Conservation (phyloP, 495 filamentous ascomycete species). For the Hypoxylon fuscum region DNA sequence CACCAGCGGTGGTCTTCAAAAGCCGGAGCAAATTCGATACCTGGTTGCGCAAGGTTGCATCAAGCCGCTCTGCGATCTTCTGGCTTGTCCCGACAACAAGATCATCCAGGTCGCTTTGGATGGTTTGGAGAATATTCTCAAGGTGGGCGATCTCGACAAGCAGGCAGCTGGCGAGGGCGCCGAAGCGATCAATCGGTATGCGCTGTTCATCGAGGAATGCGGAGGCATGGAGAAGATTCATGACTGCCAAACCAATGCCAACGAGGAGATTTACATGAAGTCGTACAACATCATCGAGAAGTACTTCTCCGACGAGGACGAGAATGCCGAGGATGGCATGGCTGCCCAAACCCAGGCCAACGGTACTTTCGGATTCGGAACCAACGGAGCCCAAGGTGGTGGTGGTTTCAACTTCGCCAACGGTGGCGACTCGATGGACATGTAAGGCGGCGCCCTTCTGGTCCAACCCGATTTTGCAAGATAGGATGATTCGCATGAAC, state of each 20-base stretch:
- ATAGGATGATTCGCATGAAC: too few species aligned
- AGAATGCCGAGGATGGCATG: slow-evolving; percentile 74
- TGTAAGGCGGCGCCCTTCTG: slow-evolving; percentile 68
- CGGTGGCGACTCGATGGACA: slow-evolving; percentile 95
- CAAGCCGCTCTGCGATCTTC: slow-evolving; percentile 95
- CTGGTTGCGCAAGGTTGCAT: slow-evolving; percentile 94
- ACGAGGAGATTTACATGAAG: slow-evolving; percentile 99
- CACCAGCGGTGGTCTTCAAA: slow-evolving; percentile 96
- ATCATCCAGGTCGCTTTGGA: slow-evolving; percentile 99
- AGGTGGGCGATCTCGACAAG: slow-evolving; percentile 99
- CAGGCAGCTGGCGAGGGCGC: slow-evolving; percentile 77
- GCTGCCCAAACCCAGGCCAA: slow-evolving; percentile 66
- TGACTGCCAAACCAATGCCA: slow-evolving; percentile 99
- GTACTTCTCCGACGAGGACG: slow-evolving; percentile 99
- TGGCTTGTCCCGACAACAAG: slow-evolving; percentile 99
- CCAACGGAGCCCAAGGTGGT: slow-evolving; percentile 73
- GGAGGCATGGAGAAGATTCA: slow-evolving; percentile 99
- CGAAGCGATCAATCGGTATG: slow-evolving; percentile 92
- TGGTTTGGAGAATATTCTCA: slow-evolving; percentile 98
- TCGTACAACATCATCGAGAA: slow-evolving; percentile 99
- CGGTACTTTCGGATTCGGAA: slow-evolving; percentile 85
- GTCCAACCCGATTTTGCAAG: slow-evolving; percentile 26
- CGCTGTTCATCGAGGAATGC: slow-evolving; percentile 97
- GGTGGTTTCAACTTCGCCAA: slow-evolving; percentile 94
- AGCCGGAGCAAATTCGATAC: slow-evolving; percentile 98